These are phyloP conservation scores for Alternaria triticimaculans DNA, from an alignment of 2,329 filamentous ascomycete genomes.

Conservation along the genomic window DNA sequence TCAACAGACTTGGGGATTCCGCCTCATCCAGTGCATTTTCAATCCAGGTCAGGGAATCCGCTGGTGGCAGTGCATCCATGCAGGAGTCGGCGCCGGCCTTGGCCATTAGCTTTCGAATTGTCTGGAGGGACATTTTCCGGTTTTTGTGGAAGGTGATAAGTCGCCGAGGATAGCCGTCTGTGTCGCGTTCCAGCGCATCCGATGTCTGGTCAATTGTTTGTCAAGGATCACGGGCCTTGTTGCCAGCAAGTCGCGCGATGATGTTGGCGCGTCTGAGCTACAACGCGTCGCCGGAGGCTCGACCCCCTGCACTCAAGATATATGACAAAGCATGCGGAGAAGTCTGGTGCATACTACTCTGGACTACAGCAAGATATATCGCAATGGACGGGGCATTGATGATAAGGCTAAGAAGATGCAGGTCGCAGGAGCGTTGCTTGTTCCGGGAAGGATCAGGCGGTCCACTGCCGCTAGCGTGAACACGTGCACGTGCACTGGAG, in stretches of 20 bases:
- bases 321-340: background rate
- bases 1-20: background rate
- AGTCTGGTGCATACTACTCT: background rate
- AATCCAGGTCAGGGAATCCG: constrained; percentile 11
- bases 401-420: background rate
- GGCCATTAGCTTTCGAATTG: constrained; percentile 3
- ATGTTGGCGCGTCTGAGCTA: constrained; percentile 2
- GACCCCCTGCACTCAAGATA: background rate
- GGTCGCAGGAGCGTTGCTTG: background rate
- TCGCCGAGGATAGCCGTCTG: background rate
- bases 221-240: background rate
- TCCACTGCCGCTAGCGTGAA: background rate
- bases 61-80: constrained; percentile 9
- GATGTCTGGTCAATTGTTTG: background rate
- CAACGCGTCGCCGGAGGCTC: background rate
- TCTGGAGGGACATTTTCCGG: constrained; percentile 8
- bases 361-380: background rate
- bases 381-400: background rate
- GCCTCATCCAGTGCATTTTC: background rate
- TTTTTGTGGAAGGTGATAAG: background rate
- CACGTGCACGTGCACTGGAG: constrained; percentile 13
- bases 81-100: constrained; percentile 3
- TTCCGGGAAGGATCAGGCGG: background rate
- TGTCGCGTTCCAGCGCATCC: background rate
- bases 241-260: background rate